A percentile compares a stretch with the other conserved stretches of the same genome.
Evolutionary conservation across 306 rosid genomes (phyloP).

Genomic region (Echinosophora koreensis): DNA sequence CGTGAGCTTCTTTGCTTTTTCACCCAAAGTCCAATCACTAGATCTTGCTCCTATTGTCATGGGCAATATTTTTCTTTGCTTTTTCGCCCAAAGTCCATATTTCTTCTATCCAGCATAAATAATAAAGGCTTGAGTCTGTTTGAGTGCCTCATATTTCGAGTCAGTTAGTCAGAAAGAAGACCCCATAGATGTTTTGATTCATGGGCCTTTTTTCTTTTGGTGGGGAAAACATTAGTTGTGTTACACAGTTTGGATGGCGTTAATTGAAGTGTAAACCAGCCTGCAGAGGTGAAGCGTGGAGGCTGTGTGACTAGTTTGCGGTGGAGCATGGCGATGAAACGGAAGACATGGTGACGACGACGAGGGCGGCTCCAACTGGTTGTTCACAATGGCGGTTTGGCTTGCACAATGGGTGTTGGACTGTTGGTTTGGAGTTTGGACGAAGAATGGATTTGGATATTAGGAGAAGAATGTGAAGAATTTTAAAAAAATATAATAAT

Average conservation of each 20-base stretch:
- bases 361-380: too few relatives aligned
- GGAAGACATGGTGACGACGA: too few relatives aligned
- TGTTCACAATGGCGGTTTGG: too few relatives aligned
- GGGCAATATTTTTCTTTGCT: conserved; percentile 55
- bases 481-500: too few relatives aligned
- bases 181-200: conserved; percentile 58
- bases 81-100: conserved; percentile 46
- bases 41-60: conserved; percentile 42
- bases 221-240: conserved; percentile 45
- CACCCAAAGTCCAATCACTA: conserved; percentile 22
- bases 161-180: conserved; percentile 52
- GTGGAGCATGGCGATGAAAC: too few relatives aligned
- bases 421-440: too few relatives aligned
- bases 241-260: conserved; percentile 50
- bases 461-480: too few relatives aligned
- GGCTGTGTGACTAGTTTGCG: too few relatives aligned
- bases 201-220: conserved; percentile 48
- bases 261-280: not conserved
- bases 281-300: too few relatives aligned
- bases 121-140: conserved; percentile 60
- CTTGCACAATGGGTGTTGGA: too few relatives aligned
- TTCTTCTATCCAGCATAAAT: conserved; percentile 57
- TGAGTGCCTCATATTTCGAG: conserved; percentile 52
- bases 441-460: too few relatives aligned
- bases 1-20: conserved; percentile 86